Evolutionary conservation across 495 filamentous ascomycete genomes (phyloP).

Genomic region (Hyaloscypha finlandica): DNA sequence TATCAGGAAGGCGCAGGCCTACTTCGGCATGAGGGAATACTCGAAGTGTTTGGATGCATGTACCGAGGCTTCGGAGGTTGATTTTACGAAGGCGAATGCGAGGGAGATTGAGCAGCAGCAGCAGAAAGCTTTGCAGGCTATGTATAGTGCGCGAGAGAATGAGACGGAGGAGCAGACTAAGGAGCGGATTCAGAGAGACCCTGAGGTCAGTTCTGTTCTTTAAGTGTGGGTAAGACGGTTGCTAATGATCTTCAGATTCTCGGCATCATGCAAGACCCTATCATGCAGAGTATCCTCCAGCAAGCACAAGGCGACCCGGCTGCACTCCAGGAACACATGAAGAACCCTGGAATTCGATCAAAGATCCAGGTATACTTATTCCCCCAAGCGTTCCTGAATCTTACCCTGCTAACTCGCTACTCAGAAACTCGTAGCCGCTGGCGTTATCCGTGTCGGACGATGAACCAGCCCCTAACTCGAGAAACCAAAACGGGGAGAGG

Average conservation of each 20-base stretch:
- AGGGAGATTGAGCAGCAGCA: conserved; percentile 92
- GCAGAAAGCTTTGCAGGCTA: conserved; percentile 89
- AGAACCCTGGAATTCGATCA: conserved; percentile 76
- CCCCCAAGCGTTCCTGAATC: too few species aligned
- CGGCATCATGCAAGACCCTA: conserved; percentile 87
- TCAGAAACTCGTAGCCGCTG: conserved; percentile 35
- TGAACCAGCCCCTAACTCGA: conserved; percentile 29
- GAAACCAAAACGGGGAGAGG: not conserved
- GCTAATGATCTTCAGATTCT: conserved; percentile 66
- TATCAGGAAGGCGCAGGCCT: conserved; percentile 90
- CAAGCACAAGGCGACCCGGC: conserved; percentile 93
- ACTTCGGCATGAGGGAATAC: conserved; percentile 96
- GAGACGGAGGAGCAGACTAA: conserved; percentile 97
- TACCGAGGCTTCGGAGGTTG: conserved; percentile 74
- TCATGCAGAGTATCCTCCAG: conserved; percentile 97
- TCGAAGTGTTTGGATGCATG: conserved; percentile 90
- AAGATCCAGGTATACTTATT: conserved; percentile 42
- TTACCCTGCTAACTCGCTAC: too few species aligned
- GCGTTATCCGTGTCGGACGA: conserved; percentile 81
- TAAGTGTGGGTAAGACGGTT: not conserved
- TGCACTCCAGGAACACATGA: conserved; percentile 95
- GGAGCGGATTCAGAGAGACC: conserved; percentile 88
- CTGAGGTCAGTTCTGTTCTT: conserved; percentile 65
- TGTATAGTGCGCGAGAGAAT: conserved; percentile 85
- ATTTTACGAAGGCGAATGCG: conserved; percentile 68